Evolutionary conservation across 2,329 filamentous ascomycete genomes (phyloP).

Genomic region (Aspergillus aculeatinus): DNA sequence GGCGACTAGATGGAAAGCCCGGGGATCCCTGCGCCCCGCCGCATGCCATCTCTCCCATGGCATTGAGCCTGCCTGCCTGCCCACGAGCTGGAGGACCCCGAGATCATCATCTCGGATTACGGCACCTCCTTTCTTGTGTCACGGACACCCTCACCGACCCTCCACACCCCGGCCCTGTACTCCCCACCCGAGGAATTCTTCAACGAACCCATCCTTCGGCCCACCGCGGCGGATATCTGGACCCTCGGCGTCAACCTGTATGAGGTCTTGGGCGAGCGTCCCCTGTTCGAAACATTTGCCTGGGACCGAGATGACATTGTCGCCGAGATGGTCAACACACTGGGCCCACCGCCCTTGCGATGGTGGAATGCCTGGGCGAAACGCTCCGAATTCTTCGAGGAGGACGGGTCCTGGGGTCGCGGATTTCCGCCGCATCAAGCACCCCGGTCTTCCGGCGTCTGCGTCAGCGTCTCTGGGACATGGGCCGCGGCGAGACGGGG

Average conservation of each 20-base stretch:
- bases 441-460: background rate
- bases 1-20: background rate
- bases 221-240: conserved; percentile 5
- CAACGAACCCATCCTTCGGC: background rate
- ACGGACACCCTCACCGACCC: background rate
- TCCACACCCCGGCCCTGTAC: conserved; percentile 2
- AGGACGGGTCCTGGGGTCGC: background rate
- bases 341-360: conserved; percentile 1
- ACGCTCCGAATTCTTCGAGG: conserved; percentile 2
- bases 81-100: background rate
- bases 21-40: background rate
- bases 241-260: conserved; percentile 3
- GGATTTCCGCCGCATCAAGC: background rate
- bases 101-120: conserved; percentile 6
- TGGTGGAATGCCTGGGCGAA: background rate
- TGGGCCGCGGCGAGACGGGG: background rate
- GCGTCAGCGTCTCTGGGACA: background rate
- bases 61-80: background rate
- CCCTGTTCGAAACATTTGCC: conserved; percentile 4
- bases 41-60: conserved; percentile 2
- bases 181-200: conserved; percentile 2
- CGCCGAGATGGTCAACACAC: conserved; percentile 1
- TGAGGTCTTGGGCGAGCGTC: conserved; percentile 1
- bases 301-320: conserved; percentile 6
- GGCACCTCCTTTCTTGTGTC: conserved; percentile 4